Conservation (phyloP, 2,329 filamentous ascomycete genomes). For the Ceratocystis harringtonii region DNA sequence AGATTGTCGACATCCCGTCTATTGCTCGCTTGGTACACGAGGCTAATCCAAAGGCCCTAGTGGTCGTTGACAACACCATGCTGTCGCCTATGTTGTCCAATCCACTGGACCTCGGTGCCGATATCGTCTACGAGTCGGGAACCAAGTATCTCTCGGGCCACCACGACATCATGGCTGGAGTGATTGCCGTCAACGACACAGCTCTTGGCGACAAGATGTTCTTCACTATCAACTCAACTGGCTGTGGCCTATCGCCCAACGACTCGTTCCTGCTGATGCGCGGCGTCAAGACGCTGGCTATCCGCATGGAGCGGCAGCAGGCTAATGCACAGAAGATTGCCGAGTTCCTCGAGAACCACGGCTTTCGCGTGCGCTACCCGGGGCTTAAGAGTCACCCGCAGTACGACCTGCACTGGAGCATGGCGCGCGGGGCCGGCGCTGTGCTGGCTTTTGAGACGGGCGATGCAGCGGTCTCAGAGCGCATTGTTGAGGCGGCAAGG, state of each 20-base stretch:
- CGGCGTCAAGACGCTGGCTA: slow-evolving; percentile 88
- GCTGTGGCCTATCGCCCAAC: slow-evolving; percentile 85
- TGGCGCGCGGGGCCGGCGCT: slow-evolving; percentile 85
- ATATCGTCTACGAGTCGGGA: slow-evolving; percentile 93
- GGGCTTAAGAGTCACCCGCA: slow-evolving; percentile 90
- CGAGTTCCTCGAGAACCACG: slow-evolving; percentile 75
- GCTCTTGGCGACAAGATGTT: slow-evolving; percentile 76
- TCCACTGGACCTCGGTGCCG: slow-evolving; percentile 83
- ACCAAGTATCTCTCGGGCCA: slow-evolving; percentile 97
- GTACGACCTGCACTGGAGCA: slow-evolving; percentile 89
- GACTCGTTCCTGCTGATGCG: slow-evolving; percentile 93
- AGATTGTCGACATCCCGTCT: slow-evolving; percentile 79
- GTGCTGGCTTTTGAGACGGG: slow-evolving; percentile 95
- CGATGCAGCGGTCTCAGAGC: slow-evolving; percentile 64
- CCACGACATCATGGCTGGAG: slow-evolving; percentile 97
- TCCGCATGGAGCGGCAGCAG: slow-evolving; percentile 98
- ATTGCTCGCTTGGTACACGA: slow-evolving; percentile 67
- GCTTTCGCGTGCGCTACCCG: slow-evolving; percentile 91
- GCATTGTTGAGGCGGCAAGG: slow-evolving; percentile 83
- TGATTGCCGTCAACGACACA: slow-evolving; percentile 78
- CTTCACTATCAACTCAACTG: slow-evolving; percentile 93
- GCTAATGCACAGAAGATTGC: slow-evolving; percentile 81
- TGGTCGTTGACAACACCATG: slow-evolving; percentile 98
- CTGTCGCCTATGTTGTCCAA: slow-evolving; percentile 88
- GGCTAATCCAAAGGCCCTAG: slow-evolving; percentile 61